A percentile compares a stretch with the other conserved stretches of the same genome.
Evolutionary conservation across 495 filamentous ascomycete species (phyloP).

Genomic region (Copromyces sp.): DNA sequence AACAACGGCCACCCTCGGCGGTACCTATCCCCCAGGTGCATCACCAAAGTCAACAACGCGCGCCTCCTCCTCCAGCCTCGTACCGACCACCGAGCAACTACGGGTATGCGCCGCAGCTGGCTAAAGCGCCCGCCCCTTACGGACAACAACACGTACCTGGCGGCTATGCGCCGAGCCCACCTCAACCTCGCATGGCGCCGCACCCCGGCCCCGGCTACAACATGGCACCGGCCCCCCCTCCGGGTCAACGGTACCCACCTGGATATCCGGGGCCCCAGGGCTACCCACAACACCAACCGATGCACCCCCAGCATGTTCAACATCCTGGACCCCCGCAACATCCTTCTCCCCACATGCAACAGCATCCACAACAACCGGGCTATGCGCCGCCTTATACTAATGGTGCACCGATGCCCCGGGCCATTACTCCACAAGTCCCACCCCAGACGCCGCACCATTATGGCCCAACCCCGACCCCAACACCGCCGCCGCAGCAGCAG

Average conservation of each 20-base stretch:
- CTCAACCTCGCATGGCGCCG: constrained; percentile 26
- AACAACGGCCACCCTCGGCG: constrained; percentile 19
- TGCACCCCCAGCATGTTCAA: constrained; percentile 20
- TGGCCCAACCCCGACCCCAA: constrained; percentile 20
- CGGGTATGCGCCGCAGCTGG: constrained; percentile 24
- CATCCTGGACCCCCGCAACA: constrained; percentile 18
- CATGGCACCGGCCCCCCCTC: constrained; percentile 20
- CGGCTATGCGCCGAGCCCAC: constrained; percentile 26
- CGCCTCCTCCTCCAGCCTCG: constrained; percentile 13
- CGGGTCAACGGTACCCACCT: constrained; percentile 18
- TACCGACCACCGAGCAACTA: constrained; percentile 23
- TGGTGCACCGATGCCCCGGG: constrained; percentile 22
- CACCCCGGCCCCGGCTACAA: constrained; percentile 18
- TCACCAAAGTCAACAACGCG: constrained; percentile 19
- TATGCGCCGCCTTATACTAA: constrained; percentile 23
- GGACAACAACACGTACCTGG: constrained; percentile 30
- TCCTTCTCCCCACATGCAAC: constrained; percentile 9
- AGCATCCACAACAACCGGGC: constrained; percentile 10
- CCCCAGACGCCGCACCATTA: constrained; percentile 15
- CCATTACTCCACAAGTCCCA: constrained; percentile 25
- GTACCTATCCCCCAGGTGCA: constrained; percentile 24
- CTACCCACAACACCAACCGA: constrained; percentile 16
- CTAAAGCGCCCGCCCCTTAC: constrained; percentile 27
- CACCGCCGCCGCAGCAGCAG: constrained; percentile 22
- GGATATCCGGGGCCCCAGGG: constrained; percentile 13